These are phyloP conservation scores for Neonectria magnoliae DNA, from an alignment of 2,329 filamentous ascomycete genomes.

Conservation along the genomic window DNA sequence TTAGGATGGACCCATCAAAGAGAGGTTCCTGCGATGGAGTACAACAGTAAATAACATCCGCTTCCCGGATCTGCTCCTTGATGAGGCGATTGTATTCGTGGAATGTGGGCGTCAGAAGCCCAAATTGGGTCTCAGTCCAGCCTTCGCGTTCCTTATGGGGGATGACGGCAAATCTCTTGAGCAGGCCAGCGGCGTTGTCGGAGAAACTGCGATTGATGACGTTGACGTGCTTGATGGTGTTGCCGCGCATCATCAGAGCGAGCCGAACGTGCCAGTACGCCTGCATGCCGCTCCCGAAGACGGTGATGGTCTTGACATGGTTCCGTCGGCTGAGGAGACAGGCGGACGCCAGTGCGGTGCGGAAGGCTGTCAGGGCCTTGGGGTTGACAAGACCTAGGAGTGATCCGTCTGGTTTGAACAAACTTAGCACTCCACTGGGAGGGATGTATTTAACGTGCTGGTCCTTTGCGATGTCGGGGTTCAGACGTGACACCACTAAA, in stretches of 20 bases:
- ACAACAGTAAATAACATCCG: constrained; percentile 89
- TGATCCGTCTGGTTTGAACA: constrained; percentile 71
- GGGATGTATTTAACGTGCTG: constrained; percentile 49
- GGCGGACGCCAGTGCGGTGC: constrained; percentile 78
- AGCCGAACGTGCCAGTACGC: constrained; percentile 95
- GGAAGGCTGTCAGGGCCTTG: constrained; percentile 79
- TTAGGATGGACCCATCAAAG: constrained; percentile 79
- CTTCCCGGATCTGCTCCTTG: constrained; percentile 74
- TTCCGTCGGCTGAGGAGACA: constrained; percentile 72
- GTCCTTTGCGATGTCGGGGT: constrained; percentile 47
- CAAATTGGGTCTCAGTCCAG: constrained; percentile 74
- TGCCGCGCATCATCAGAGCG: constrained; percentile 76
- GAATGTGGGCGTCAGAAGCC: constrained; percentile 74
- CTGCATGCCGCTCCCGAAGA: constrained; percentile 90
- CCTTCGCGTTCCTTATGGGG: constrained; percentile 66
- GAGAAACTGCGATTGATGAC: constrained; percentile 82
- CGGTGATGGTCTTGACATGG: constrained; percentile 77
- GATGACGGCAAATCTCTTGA: constrained; percentile 60
- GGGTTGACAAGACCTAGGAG: constrained; percentile 77
- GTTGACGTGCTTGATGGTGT: constrained; percentile 80
- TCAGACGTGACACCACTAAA: constrained; percentile 71
- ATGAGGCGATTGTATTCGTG: constrained; percentile 73
- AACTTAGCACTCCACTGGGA: constrained; percentile 74
- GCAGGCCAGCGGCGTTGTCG: constrained; percentile 62
- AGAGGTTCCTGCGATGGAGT: constrained; percentile 79